Evolutionary conservation across 768 basidiomycete genomes (phyloP).

Genomic region (Mycena rebaudengoi): DNA sequence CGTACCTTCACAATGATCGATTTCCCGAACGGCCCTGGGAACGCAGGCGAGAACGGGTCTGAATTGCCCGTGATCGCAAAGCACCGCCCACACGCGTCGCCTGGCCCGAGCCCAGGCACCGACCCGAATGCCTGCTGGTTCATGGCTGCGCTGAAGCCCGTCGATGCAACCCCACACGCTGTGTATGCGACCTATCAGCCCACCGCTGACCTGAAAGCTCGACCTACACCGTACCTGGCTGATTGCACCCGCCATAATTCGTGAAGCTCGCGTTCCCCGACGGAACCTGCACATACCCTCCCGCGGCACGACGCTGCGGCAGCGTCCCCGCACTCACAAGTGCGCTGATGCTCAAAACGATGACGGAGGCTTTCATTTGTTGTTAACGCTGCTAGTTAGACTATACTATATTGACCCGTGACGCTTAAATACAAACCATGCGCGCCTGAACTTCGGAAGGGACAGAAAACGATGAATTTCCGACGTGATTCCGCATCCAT

Average conservation of each 20-base stretch:
- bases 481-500: conserved; percentile 24
- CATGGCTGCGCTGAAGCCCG: conserved; percentile 64
- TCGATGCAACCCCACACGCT: conserved; percentile 62
- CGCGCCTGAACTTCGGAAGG: conserved; percentile 26
- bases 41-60: conserved; percentile 63
- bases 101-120: conserved; percentile 56
- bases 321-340: background rate
- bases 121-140: conserved; percentile 66
- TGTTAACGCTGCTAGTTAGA: background rate
- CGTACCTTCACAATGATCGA: conserved; percentile 65
- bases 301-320: conserved; percentile 40
- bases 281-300: conserved; percentile 62
- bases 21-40: conserved; percentile 56
- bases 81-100: conserved; percentile 71
- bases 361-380: conserved; percentile 1
- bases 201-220: too few species aligned
- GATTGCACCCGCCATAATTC: conserved; percentile 57
- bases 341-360: conserved; percentile 4
- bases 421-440: conserved; percentile 13
- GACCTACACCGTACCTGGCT: too few species aligned
- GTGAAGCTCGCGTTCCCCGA: conserved; percentile 65
- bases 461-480: conserved; percentile 11
- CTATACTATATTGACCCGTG: background rate
- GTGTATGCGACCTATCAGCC: too few species aligned
- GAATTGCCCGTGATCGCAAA: conserved; percentile 58